Conservation (phyloP, 2,329 filamentous ascomycete species). For the Cryoendolithus antarcticus region DNA sequence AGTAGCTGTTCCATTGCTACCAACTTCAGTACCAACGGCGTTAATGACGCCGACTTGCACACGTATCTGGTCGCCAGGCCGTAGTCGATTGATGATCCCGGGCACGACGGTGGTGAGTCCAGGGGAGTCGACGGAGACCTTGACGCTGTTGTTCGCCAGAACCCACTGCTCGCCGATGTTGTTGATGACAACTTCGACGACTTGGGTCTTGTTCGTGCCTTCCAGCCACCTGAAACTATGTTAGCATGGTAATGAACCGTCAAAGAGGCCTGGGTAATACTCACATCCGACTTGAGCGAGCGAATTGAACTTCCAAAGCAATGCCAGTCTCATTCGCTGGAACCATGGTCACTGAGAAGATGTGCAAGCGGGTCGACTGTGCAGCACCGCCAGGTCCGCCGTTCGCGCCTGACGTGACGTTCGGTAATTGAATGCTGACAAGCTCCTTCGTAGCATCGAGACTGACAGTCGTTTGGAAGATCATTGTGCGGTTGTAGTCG, state of each 20-base stretch:
- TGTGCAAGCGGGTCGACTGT: constrained; percentile 23
- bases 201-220: constrained; percentile 27
- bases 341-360: constrained; percentile 28
- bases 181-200: constrained; percentile 26
- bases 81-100: constrained; percentile 27
- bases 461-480: constrained; percentile 29
- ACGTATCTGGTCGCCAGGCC: constrained; percentile 27
- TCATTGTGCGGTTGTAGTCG: constrained; percentile 29
- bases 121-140: constrained; percentile 22
- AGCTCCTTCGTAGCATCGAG: constrained; percentile 28
- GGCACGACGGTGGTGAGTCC: constrained; percentile 23
- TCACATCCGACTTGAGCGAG: constrained; percentile 27
- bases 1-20: constrained; percentile 20
- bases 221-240: constrained; percentile 20
- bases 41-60: constrained; percentile 28
- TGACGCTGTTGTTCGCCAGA: constrained; percentile 23
- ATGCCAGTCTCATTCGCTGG: constrained; percentile 16
- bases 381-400: constrained; percentile 21
- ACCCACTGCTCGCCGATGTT: constrained; percentile 26
- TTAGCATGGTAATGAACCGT: no score
- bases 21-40: constrained; percentile 18
- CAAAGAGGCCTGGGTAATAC: no score
- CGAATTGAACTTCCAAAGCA: constrained; percentile 25
- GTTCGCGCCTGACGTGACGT: constrained; percentile 23
- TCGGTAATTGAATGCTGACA: constrained; percentile 24